Percentiles rank a stretch among this genome's conserved stretches.
Evolutionary conservation across 2,329 filamentous ascomycete genomes (phyloP).

Genomic region (Apiospora aurea): DNA sequence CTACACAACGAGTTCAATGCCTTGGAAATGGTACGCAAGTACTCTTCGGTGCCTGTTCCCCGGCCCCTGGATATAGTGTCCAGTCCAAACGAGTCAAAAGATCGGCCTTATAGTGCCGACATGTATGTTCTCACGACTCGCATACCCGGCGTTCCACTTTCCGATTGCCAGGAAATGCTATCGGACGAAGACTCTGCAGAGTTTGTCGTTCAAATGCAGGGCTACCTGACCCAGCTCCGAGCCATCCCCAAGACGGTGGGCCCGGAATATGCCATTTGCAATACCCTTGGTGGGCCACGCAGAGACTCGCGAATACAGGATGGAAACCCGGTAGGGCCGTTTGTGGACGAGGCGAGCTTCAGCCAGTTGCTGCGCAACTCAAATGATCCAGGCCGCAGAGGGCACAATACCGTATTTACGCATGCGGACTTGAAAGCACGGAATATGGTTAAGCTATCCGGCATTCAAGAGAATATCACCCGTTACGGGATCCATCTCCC

Average conservation of each 20-base stretch:
- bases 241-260: slow-evolving; percentile 33
- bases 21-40: not conserved
- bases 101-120: not conserved
- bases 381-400: slow-evolving; percentile 40
- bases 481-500: not conserved
- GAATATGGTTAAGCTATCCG: not conserved
- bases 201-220: slow-evolving; percentile 36
- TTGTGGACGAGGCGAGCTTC: slow-evolving; percentile 42
- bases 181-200: slow-evolving; percentile 36
- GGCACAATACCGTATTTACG: slow-evolving; percentile 36
- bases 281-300: slow-evolving; percentile 39
- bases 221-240: slow-evolving; percentile 39
- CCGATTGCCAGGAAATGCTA: slow-evolving; percentile 33
- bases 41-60: not conserved
- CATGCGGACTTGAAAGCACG: not conserved
- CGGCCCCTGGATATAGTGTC: not conserved
- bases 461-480: no score
- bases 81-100: not conserved
- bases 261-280: slow-evolving; percentile 37
- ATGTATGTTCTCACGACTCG: not conserved
- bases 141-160: slow-evolving; percentile 34
- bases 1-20: not conserved
- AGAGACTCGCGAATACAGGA: slow-evolving; percentile 39
- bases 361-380: slow-evolving; percentile 39
- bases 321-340: slow-evolving; percentile 36